Evolutionary conservation across 2,329 filamentous ascomycete species (phyloP).

Genomic region (Colletotrichum lindemuthianum): DNA sequence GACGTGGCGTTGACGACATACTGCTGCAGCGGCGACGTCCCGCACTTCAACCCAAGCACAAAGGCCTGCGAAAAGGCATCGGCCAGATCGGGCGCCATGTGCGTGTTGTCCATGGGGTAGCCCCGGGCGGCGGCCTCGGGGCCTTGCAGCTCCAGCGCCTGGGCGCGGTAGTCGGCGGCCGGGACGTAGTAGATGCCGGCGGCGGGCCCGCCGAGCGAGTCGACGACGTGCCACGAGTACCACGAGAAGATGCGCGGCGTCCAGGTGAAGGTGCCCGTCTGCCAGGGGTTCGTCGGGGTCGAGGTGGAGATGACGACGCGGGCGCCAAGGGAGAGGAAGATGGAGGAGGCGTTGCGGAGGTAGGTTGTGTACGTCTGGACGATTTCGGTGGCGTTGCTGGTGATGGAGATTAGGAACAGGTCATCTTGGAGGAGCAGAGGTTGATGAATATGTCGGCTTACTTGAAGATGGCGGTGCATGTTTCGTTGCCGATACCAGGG

Average conservation of each 20-base stretch:
- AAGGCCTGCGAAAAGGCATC: constrained; percentile 66
- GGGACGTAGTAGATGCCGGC: constrained; percentile 64
- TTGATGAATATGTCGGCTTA: neutral
- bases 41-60: constrained; percentile 47
- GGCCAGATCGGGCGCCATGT: constrained; percentile 66
- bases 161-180: constrained; percentile 66
- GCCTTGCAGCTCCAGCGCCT: constrained; percentile 62
- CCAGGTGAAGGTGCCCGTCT: constrained; percentile 62
- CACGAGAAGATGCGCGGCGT: constrained; percentile 63
- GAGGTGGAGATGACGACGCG: constrained; percentile 67
- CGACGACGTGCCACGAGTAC: constrained; percentile 50
- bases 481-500: constrained; percentile 62
- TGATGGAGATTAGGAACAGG: neutral
- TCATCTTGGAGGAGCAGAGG: neutral
- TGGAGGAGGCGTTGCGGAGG: constrained; percentile 64
- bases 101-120: constrained; percentile 71
- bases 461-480: constrained; percentile 60
- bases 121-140: constrained; percentile 59
- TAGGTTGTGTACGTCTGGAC: constrained; percentile 72
- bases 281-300: constrained; percentile 69
- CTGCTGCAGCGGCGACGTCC: constrained; percentile 20
- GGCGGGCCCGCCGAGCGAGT: constrained; percentile 44
- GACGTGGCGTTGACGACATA: constrained; percentile 31
- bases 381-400: constrained; percentile 50
- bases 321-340: constrained; percentile 66